Percentiles rank a stretch among this genome's conserved stretches.
Conservation (phyloP, 805 yeast genomes). For the Hanseniaspora vineae region DNA sequence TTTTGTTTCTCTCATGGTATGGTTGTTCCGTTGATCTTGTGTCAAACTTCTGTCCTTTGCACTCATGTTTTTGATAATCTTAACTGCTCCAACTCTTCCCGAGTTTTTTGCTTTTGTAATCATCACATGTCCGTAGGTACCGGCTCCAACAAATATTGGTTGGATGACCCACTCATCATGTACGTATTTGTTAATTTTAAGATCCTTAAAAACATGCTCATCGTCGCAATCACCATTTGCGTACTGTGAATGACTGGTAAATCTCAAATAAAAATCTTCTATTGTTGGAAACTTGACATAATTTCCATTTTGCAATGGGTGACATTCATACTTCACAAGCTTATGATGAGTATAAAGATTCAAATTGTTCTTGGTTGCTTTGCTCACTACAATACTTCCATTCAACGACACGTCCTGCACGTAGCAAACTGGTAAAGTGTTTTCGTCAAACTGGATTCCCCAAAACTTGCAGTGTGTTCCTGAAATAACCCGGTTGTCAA, state of each 20-base stretch:
- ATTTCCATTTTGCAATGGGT: constrained; percentile 26
- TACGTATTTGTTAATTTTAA: constrained; percentile 14
- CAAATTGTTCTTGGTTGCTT: not conserved
- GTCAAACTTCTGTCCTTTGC: constrained; percentile 23
- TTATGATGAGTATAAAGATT: not conserved
- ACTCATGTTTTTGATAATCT: constrained; percentile 6
- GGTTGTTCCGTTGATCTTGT: constrained; percentile 25
- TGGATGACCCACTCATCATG: constrained; percentile 30
- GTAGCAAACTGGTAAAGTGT: constrained; percentile 34
- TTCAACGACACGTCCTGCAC: constrained; percentile 38
- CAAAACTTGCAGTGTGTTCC: constrained; percentile 35
- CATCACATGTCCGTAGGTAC: constrained; percentile 45
- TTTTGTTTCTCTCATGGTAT: constrained; percentile 41
- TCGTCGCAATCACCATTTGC: constrained; percentile 7
- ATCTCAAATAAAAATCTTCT: constrained; percentile 3
- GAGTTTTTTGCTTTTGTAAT: constrained; percentile 4
- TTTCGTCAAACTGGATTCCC: constrained; percentile 37
- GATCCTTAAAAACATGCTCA: constrained; percentile 9
- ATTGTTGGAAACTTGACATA: constrained; percentile 12
- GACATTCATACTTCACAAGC: constrained; percentile 24
- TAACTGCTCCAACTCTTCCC: not conserved
- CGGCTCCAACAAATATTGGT: constrained; percentile 34
- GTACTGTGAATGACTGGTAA: not conserved
- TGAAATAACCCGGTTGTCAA: constrained; percentile 31
- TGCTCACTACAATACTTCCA: constrained; percentile 36